Evolutionary conservation across 1,139 yeast species (phyloP).

Genomic region (Lodderomyces jiufengensis): DNA sequence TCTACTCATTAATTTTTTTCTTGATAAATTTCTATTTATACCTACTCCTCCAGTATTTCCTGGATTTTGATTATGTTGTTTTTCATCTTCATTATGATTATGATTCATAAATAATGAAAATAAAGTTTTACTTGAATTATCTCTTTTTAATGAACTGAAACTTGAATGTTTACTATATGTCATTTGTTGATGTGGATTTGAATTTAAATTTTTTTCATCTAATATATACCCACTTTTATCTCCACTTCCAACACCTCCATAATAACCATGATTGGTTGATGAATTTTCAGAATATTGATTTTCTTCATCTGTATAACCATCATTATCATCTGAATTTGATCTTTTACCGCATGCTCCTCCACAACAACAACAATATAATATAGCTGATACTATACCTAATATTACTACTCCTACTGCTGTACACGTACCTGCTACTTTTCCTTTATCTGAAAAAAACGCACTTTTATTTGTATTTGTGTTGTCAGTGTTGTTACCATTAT

Average conservation of each 20-base stretch:
- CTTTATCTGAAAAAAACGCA: constrained; percentile 52
- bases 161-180: constrained; percentile 11
- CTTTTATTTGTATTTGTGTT: constrained; percentile 9
- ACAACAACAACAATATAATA: constrained; percentile 36
- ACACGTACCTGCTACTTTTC: constrained; percentile 73
- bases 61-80: constrained; percentile 6
- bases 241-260: not conserved
- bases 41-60: constrained; percentile 16
- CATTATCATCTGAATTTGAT: constrained; percentile 17
- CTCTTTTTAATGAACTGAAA: constrained; percentile 25
- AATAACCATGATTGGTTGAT: not conserved
- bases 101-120: constrained; percentile 23
- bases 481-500: not conserved
- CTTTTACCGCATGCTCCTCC: constrained; percentile 8
- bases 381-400: constrained; percentile 33
- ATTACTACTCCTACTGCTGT: constrained; percentile 62
- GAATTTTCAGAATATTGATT: constrained; percentile 32
- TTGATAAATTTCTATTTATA: constrained; percentile 30
- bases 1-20: constrained; percentile 26
- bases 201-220: too few species aligned
- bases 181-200: not conserved
- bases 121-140: constrained; percentile 34
- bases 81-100: constrained; percentile 12
- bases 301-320: constrained; percentile 37
- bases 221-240: too few species aligned